Evolutionary conservation across 176 grass and related monocot genomes (phyloP), one percentile per base, ranked within the genome.

Genomic region (Hsuehochloa calcarea): DNA sequence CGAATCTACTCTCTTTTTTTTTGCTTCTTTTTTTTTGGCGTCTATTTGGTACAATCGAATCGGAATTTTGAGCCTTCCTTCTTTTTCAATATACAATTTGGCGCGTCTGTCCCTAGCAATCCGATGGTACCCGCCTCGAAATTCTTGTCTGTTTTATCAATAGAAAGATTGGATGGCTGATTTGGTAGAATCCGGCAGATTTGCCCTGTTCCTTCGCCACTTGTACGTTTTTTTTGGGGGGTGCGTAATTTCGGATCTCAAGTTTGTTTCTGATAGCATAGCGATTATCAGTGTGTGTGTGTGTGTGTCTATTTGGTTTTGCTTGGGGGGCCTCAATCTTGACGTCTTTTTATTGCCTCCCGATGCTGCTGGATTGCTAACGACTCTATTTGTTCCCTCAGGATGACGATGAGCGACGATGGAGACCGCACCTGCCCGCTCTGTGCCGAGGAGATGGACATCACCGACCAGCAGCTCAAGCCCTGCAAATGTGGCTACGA

Each of bases 401-500:
- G 96, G 88, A 96, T 85, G 75, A 90, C 84, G 45, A 99, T 96
- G 96, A 94, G 93, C 58, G 96, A 99, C 39, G 93, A 96, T 20
- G 96, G 93, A 90, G 96, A 99, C 41, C 89, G 86, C 74, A 94
- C 90, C 79, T 99, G 96, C 84, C 96, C 96, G n/a, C 90, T 99
- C 43, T 99, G 93, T 13, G 90, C 96, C 1, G 96, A 99, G 91
- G 91, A 99, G 77, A 99, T 99, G 96, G 96, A 96, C 93, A 78
- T 96, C 66, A 99, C 96, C 70, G 95, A 95, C 68, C 95, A 97
- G 89, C 95, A 97, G 47, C 80, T 96, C 68, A 99, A 91, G 81
- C 93, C 97, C 29, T 99, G 97, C 92, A 94, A 94, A 90, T 99
- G 97, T 71, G 97, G 97, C 31, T 99, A 99, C 10, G 93, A 96